Conservation (phyloP, 106 monocot species). For the Apostasia shenzhenica region DNA sequence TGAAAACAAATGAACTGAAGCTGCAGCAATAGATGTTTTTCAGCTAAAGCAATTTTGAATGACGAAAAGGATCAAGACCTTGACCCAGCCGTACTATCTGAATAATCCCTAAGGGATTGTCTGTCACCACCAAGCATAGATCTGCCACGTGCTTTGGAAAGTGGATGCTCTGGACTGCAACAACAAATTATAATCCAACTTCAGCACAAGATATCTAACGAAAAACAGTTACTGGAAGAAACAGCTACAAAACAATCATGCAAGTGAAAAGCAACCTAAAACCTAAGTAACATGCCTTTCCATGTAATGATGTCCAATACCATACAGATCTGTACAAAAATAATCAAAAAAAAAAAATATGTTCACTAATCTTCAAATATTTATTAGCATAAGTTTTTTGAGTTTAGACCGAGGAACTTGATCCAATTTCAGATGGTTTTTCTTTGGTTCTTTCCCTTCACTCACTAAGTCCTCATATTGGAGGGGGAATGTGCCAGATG, state of each 20-base stretch:
- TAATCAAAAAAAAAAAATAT: no score
- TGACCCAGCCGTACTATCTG: slow-evolving; percentile 57
- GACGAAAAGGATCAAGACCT: slow-evolving; percentile 30
- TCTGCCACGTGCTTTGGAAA: slow-evolving; percentile 44
- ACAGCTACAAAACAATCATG: background rate
- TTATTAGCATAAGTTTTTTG: no score
- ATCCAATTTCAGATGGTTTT: no score
- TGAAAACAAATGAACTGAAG: background rate
- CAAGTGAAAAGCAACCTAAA: background rate
- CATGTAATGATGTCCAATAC: no score
- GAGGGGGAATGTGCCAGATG: no score
- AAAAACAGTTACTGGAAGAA: background rate
- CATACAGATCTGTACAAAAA: no score
- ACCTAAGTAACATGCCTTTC: no score
- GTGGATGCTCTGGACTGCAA: slow-evolving; percentile 91
- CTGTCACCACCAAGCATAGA: slow-evolving; percentile 85
- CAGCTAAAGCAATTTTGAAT: background rate
- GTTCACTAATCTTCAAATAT: no score
- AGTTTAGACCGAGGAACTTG: no score
- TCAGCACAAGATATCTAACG: background rate
- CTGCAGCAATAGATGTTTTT: background rate
- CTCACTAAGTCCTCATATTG: no score
- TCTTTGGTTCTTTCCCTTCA: no score
- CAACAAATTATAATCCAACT: background rate
- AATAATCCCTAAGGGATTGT: slow-evolving; percentile 56